Base-by-base conservation (phyloP, 768 basidiomycete species). In the Xerocomellus intermedius region DNA sequence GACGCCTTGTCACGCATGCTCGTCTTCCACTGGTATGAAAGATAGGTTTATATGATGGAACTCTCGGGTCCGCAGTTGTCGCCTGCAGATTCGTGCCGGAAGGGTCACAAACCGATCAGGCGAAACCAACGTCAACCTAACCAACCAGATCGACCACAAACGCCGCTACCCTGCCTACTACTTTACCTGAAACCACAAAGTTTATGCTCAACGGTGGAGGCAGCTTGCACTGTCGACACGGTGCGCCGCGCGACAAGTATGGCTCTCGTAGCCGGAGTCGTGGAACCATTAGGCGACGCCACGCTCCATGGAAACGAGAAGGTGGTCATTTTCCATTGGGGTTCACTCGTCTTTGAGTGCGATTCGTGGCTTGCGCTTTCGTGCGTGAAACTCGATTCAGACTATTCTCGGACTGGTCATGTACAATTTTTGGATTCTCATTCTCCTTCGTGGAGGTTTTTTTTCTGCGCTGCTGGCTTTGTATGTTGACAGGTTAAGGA, bases 321-420 rank as follows among this genome's bases (percentile, higher is more conserved):
- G 61, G 54, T 49, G 61, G 42, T 4, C 10, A 26, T 48, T 36
- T 4, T 33, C 10, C 19, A 5, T 39, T 52, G 38, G n/a, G 41
- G 38, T 5, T 1, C 5, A 4, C 36, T 61, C 55, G 57, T 56
- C 56, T 58, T 64, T 66, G 52, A 69, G 62, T 59, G 54, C 58
- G 39, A 52, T 64, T 66, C 54, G 67, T 56, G 64, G 66, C 60
- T 47, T 58, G 19, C 55, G 59, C 45, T 42, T 38, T 41, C n/a
- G 52, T 12, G 58, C 42, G 66, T 52, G 63, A 58, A 67, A 63
- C 59, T 55, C 58, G 57, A 64, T 55, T 69, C 67, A 58, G 67
- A 58, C 62, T 59, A 57, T 38, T 66, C 59, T 65, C 24, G 59
- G 46, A 12, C 64, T 66, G 65, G 65, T 61, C 53, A 44, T 58